A percentile compares a stretch with the other conserved stretches of the same genome.
phyloP scores from a whole-genome alignment of 140 eudicot genomes.

The Senecio squalidus region DNA sequence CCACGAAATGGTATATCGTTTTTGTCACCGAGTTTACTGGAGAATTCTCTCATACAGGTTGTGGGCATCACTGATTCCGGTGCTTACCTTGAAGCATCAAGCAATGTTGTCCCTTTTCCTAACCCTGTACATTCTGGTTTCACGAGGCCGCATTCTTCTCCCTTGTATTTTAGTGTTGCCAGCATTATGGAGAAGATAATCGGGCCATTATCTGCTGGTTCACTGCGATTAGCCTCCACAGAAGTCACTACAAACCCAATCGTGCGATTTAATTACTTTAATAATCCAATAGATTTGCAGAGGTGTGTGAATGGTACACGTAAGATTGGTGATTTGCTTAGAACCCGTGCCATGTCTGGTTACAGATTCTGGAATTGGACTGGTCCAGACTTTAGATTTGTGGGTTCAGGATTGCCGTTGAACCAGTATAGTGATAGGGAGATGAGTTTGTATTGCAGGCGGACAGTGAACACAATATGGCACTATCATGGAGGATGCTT shows the following conservation, averaged over 20 bases:
- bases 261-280: slow-evolving; percentile 37
- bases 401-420: slow-evolving; percentile 17
- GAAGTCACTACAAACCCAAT: slow-evolving; percentile 20
- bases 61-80: slow-evolving; percentile 37
- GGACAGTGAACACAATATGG: slow-evolving; percentile 32
- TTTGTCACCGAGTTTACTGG: slow-evolving; percentile 19
- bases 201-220: slow-evolving; percentile 30
- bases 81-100: slow-evolving; percentile 32
- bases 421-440: slow-evolving; percentile 28
- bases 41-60: slow-evolving; percentile 42
- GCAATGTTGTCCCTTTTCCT: slow-evolving; percentile 16
- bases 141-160: slow-evolving; percentile 15
- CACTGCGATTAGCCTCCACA: slow-evolving; percentile 32
- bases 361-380: slow-evolving; percentile 27
- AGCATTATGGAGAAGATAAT: slow-evolving; percentile 31
- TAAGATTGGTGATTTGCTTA: slow-evolving; percentile 24
- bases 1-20: slow-evolving; percentile 31
- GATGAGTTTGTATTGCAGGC: slow-evolving; percentile 29
- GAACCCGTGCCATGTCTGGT: slow-evolving; percentile 19
- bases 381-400: slow-evolving; percentile 26
- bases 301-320: slow-evolving; percentile 41
- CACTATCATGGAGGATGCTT: slow-evolving; percentile 33
- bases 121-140: slow-evolving; percentile 21
- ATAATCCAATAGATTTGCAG: slow-evolving; percentile 26
- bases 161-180: slow-evolving; percentile 22